Evolutionary conservation across 2,329 filamentous ascomycete genomes (phyloP), one percentile per base, ranked within the genome.

Genomic region (Ophiosphaerella herpotricha): DNA sequence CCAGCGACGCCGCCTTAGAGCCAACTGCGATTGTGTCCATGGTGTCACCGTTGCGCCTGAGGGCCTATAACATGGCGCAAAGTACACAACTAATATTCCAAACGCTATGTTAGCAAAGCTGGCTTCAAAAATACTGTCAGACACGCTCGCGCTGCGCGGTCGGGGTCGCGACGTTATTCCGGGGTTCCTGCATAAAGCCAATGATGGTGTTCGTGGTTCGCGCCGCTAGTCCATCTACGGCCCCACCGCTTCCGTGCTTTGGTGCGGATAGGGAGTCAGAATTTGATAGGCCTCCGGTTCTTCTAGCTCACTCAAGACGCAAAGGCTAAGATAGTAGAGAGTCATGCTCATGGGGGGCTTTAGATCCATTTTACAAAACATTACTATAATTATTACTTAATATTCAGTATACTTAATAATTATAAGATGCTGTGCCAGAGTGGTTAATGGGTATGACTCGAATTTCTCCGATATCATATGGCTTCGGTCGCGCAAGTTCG

Each of bases 21-120:
- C 71, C 69, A 41, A 67, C 68, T 43, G 69, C 70, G 39, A 73
- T 72, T 42, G 72, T 70, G 57, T 75, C 73, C 72, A 75, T 75
- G 58, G 33, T 64, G 64, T 39, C 54, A 26, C 35, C n/a, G 13
- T 34, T 9, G 7, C 5, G 18, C 35, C 33, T 33, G 14, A 16
- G 35, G 5, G 13, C 12, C 35, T 39, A 29, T 16, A 62, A 61
- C 64, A 67, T 67, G 58, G 52, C 55, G 56, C 39, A 54, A 45
- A 34, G 45, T 23, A 36, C 53, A 38, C 46, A 38, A 36, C 31
- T 48, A 50, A 46, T 43, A 37, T 40, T 46, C 34, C n/a, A 32
- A 39, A 54, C 55, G 58, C 57, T 39, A 37, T 48, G 48, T 44
- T 34, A 24, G 39, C 34, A 40, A 40, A 5, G 41, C 43, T n/a